Evolutionary conservation across 805 yeast genomes (phyloP).

Genomic region (Cyberlindnera amylophila): DNA sequence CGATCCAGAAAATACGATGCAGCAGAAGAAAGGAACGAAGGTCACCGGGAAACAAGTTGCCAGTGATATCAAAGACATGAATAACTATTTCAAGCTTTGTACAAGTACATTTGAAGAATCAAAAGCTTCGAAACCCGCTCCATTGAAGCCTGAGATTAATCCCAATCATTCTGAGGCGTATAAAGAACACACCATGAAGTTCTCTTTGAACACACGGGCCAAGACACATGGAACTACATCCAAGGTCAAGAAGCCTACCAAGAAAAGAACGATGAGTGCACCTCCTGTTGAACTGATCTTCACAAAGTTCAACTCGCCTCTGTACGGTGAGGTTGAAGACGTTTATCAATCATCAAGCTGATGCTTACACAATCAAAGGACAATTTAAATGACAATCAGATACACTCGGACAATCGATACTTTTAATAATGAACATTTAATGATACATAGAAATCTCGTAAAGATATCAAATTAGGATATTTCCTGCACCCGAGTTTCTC

Average conservation of each 20-base stretch:
- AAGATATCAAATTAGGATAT: too few relatives aligned
- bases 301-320: constrained; percentile 8
- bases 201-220: constrained; percentile 1
- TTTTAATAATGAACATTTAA: too few relatives aligned
- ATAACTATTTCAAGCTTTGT: constrained; percentile 1
- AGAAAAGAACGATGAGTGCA: neutral
- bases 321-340: constrained; percentile 15
- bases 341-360: constrained; percentile 1
- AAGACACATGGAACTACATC: neutral
- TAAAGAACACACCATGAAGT: constrained; percentile 6
- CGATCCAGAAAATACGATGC: neutral
- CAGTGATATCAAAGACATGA: constrained; percentile 2
- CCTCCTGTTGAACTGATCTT: constrained; percentile 1
- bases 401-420: too few relatives aligned
- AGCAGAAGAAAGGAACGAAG: neutral
- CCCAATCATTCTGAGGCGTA: neutral
- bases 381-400: neutral
- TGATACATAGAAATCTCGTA: too few relatives aligned
- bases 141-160: neutral
- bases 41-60: neutral
- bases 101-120: constrained; percentile 1
- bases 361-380: neutral
- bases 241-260: neutral
- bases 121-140: neutral
- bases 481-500: too few relatives aligned